Percentiles rank a stretch among this genome's conserved stretches.
phyloP scores from a whole-genome alignment of 306 rosid species.

The Prunus mume region DNA sequence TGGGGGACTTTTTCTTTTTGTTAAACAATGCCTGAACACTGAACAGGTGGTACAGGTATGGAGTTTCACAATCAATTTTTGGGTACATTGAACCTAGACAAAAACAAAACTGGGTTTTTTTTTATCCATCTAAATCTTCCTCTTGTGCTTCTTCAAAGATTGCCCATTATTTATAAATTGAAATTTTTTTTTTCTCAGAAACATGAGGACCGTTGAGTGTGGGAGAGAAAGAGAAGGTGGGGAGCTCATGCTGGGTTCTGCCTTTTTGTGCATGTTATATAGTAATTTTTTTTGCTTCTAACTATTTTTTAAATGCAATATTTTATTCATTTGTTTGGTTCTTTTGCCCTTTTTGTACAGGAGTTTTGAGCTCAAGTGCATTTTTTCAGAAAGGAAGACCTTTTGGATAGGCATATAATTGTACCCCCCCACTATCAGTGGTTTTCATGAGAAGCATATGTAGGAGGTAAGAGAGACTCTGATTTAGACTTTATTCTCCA shows the following conservation, averaged over 20 bases:
- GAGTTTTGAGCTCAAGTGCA: slow-evolving; percentile 31
- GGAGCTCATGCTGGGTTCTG: slow-evolving; percentile 21
- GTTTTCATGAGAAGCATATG: slow-evolving; percentile 40
- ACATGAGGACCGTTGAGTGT: slow-evolving; percentile 47
- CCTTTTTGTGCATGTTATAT: slow-evolving; percentile 1
- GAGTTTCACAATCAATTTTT: neutral
- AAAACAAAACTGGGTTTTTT: neutral
- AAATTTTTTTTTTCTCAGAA: slow-evolving; percentile 20
- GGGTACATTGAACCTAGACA: slow-evolving; percentile 50
- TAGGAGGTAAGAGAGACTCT: slow-evolving; percentile 35
- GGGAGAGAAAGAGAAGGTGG: slow-evolving; percentile 42
- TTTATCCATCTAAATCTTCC: neutral
- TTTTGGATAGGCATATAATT: slow-evolving; percentile 27
- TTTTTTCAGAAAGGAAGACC: slow-evolving; percentile 6
- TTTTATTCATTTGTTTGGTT: neutral
- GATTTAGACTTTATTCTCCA: slow-evolving; percentile 34
- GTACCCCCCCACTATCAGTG: slow-evolving; percentile 62
- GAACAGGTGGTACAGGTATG: neutral
- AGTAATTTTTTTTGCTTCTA: neutral
- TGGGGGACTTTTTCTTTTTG: neutral
- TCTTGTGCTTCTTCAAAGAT: neutral
- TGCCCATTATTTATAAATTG: neutral
- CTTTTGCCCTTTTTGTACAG: slow-evolving; percentile 4
- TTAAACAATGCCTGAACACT: neutral
- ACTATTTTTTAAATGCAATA: neutral